Evolutionary conservation across 306 rosid species (phyloP).

Genomic region (Cicer cuneatum): DNA sequence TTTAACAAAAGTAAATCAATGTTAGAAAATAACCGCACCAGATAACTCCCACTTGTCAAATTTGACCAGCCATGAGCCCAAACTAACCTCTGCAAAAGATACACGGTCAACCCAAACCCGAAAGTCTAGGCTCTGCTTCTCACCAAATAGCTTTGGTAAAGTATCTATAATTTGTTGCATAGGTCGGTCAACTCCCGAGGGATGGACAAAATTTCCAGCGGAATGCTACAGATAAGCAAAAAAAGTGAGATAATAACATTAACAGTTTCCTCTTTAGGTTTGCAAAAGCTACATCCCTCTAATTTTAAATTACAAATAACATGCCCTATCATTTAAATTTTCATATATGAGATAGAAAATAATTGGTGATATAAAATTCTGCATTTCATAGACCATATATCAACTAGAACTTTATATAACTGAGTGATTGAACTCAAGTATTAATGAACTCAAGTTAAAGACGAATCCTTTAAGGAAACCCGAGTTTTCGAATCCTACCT

Average conservation of each 20-base stretch:
- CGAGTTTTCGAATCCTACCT: too few species aligned
- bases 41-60: constrained; percentile 76
- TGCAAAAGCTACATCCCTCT: constrained; percentile 21
- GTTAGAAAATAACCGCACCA: constrained; percentile 54
- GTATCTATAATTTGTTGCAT: constrained; percentile 46
- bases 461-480: too few species aligned
- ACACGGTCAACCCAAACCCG: constrained; percentile 68
- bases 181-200: constrained; percentile 58
- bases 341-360: neutral
- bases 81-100: constrained; percentile 60
- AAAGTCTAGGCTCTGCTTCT: constrained; percentile 56
- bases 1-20: constrained; percentile 5
- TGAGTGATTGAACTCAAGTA: too few species aligned
- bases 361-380: constrained; percentile 19
- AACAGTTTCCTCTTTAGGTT: neutral
- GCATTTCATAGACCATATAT: constrained; percentile 21
- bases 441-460: too few species aligned
- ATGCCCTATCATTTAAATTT: neutral
- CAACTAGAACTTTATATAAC: constrained; percentile 6
- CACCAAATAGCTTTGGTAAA: constrained; percentile 38
- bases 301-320: constrained; percentile 29
- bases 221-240: constrained; percentile 47
- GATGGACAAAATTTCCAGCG: constrained; percentile 59
- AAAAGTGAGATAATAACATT: constrained; percentile 13
- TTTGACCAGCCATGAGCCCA: constrained; percentile 70